Conservation (phyloP, 2,329 filamentous ascomycete species). For the Calonectria honghensis region DNA sequence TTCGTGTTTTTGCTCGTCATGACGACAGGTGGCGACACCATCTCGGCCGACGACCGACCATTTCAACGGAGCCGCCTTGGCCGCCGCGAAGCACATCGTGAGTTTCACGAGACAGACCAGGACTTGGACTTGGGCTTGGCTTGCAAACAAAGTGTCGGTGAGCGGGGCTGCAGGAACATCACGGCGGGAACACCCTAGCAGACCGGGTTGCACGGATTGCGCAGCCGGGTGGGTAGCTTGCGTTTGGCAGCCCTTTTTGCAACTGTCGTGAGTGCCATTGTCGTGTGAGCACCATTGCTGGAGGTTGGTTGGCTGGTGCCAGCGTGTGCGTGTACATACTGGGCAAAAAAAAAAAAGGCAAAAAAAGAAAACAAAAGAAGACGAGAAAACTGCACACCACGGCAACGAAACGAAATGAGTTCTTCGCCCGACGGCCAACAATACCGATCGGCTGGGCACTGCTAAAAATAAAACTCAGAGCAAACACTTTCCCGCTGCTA, state of each 20-base stretch:
- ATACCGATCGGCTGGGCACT: not conserved
- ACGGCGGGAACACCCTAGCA: conserved; percentile 49
- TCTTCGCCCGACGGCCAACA: not conserved
- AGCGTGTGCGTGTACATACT: not conserved
- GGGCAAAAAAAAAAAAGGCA: too few relatives aligned
- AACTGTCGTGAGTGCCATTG: conserved; percentile 12
- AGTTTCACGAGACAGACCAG: conserved; percentile 14
- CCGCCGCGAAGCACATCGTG: conserved; percentile 33
- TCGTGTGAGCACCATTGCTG: conserved; percentile 14
- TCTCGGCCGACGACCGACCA: conserved; percentile 31
- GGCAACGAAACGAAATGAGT: conserved; percentile 7
- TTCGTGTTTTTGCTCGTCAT: not conserved
- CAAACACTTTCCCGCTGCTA: not conserved
- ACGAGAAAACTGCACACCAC: not conserved
- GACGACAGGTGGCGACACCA: conserved; percentile 13
- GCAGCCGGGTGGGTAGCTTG: conserved; percentile 44
- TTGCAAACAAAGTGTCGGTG: conserved; percentile 51
- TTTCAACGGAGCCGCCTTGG: conserved; percentile 34
- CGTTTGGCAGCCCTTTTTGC: conserved; percentile 11
- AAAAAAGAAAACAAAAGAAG: too few relatives aligned
- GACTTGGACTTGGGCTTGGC: conserved; percentile 22
- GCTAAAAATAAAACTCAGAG: conserved; percentile 9
- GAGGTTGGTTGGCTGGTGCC: not conserved
- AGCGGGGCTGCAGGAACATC: conserved; percentile 55
- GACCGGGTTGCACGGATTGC: conserved; percentile 47